phyloP scores from a whole-genome alignment of 805 yeast species.

The Yarrowia sp. region DNA sequence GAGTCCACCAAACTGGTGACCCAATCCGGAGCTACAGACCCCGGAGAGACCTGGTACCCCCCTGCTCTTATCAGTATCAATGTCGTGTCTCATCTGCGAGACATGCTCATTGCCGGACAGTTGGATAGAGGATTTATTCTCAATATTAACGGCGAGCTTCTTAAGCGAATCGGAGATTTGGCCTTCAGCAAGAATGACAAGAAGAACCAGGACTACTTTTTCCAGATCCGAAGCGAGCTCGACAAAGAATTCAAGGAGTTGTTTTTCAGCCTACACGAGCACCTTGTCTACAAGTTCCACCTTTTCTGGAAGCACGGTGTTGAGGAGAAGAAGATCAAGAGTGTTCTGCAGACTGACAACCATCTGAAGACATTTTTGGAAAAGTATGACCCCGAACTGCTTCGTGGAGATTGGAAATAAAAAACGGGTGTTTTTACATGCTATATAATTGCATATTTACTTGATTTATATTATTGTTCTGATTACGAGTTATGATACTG shows the following conservation, averaged over 20 bases:
- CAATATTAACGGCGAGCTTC: neutral
- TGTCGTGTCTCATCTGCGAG: slow-evolving; percentile 24
- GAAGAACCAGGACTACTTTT: neutral
- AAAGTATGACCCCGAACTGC: neutral
- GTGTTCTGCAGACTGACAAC: slow-evolving; percentile 25
- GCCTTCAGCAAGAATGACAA: neutral
- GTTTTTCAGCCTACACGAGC: slow-evolving; percentile 28
- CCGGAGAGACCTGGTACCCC: slow-evolving; percentile 33
- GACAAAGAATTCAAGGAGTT: neutral
- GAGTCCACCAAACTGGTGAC: slow-evolving; percentile 1
- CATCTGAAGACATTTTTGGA: slow-evolving; percentile 10
- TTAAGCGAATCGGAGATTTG: neutral
- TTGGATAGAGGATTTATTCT: slow-evolving; percentile 10
- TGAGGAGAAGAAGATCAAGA: slow-evolving; percentile 27
- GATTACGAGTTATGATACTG: no score
- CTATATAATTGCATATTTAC: neutral
- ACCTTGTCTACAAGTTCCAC: slow-evolving; percentile 31
- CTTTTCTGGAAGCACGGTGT: slow-evolving; percentile 30
- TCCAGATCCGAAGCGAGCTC: neutral
- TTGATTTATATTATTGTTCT: neutral
- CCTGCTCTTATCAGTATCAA: slow-evolving; percentile 35
- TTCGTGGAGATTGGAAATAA: neutral
- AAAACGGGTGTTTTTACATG: neutral
- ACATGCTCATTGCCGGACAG: slow-evolving; percentile 5
- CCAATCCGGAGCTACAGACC: neutral